phyloP scores from a whole-genome alignment of 2,329 filamentous ascomycete species.

The Calonectria pteridis region DNA sequence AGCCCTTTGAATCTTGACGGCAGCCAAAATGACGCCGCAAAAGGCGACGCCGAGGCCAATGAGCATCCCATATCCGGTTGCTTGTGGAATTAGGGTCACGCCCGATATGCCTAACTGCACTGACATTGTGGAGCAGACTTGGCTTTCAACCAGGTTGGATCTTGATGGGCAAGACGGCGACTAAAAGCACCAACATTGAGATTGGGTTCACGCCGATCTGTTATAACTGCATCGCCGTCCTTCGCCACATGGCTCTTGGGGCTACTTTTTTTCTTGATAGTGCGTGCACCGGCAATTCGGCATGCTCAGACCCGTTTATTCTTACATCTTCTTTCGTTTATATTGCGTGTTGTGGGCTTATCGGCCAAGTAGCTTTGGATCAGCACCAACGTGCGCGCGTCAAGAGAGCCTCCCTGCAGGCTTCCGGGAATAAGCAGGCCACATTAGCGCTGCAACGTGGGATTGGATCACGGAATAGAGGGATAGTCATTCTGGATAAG shows the following conservation, averaged over 20 bases:
- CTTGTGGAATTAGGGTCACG: neutral
- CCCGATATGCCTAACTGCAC: neutral
- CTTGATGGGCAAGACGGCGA: too few species aligned
- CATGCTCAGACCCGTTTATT: neutral
- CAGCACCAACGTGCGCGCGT: neutral
- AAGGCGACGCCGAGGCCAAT: conserved; percentile 12
- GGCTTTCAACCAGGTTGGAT: too few species aligned
- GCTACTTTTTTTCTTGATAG: neutral
- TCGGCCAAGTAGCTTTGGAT: neutral
- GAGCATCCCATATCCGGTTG: conserved; percentile 17
- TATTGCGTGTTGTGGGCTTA: neutral
- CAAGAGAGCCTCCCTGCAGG: neutral
- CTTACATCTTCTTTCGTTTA: neutral
- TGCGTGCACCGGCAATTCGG: neutral
- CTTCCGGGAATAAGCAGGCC: neutral
- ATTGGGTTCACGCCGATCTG: too few species aligned
- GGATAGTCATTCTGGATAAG: neutral
- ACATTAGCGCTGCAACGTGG: neutral
- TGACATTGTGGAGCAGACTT: neutral
- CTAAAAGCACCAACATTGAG: neutral
- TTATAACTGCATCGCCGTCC: neutral
- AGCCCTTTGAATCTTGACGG: conserved; percentile 11
- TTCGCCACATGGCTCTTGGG: neutral
- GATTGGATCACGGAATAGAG: neutral
- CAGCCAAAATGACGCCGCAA: conserved; percentile 13